Base-by-base conservation (phyloP, 768 basidiomycete species). In the Auriscalpium microsporum region DNA sequence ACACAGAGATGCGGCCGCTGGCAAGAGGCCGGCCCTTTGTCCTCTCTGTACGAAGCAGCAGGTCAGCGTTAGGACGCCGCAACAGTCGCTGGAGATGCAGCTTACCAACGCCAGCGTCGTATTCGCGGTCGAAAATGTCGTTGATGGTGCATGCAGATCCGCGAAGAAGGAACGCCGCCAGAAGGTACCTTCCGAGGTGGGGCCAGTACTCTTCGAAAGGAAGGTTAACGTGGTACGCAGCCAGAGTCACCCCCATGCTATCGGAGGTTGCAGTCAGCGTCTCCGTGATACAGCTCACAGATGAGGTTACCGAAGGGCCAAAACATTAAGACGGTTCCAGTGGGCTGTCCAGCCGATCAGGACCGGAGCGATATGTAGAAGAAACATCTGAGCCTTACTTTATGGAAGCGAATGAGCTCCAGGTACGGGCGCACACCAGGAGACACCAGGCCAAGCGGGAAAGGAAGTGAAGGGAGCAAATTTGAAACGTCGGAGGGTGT, bases 61-160 rank as follows among this genome's bases (percentile, higher is more conserved):
- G 28, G 17, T 17, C 28, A 44, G 17, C 28, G 28, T 37, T 37
- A 14, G 8, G 40, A 36, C 28, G n/a, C n/a, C 35, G 13, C 34
- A 50, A 19, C 50, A 51, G 19, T 10, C 14, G 42, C 14, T 19
- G 40, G 14, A 45, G 42, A 33, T 10, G 19, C 37, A 21, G 33
- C 52, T 44, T 13, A 52, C 71, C 72, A 55, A 73, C 72, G 58
- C 63, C 64, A 6, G 61, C 56, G 52, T 72, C 72, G 50, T 69
- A 52, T 17, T 64, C 59, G 49, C 54, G 55, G 44, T 64, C 63
- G 47, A 53, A 58, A 13, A 64, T 59, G 48, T 64, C 63, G 40
- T 61, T 62, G 53, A 59, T 56, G 36, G 60, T 55, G 48, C 61
- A 62, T 9, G 49, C 59, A 11, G 61, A 57, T 19, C 53, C 57